These are phyloP conservation scores for Bipolaris zeicola DNA, from an alignment of 2,329 filamentous ascomycete genomes.

Conservation along the genomic window DNA sequence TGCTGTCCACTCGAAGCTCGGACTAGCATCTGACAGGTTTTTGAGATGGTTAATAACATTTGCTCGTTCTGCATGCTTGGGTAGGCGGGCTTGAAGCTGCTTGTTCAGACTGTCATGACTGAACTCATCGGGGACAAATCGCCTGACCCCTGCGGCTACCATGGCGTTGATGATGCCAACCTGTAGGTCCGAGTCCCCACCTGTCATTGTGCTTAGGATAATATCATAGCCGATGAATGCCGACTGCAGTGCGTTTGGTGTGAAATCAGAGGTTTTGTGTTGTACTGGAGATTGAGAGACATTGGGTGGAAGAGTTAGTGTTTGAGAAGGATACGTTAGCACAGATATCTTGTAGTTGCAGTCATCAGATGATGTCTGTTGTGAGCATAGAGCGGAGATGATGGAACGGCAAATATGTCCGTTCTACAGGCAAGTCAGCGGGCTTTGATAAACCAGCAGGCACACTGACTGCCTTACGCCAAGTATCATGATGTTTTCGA, in stretches of 20 bases:
- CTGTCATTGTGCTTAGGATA: conserved; percentile 42
- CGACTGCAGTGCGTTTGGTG: conserved; percentile 33
- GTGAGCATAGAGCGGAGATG: conserved; percentile 27
- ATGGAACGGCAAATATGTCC: conserved; percentile 32
- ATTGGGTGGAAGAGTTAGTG: conserved; percentile 24
- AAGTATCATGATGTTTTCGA: conserved; percentile 32
- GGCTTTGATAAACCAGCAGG: background rate
- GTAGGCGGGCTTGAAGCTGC: conserved; percentile 36
- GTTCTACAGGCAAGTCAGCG: conserved; percentile 28
- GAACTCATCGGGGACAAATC: conserved; percentile 53
- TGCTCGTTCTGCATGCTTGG: conserved; percentile 35
- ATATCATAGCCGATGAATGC: conserved; percentile 48
- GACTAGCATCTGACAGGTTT: conserved; percentile 8
- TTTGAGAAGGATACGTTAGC: conserved; percentile 35
- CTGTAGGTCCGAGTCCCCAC: conserved; percentile 34
- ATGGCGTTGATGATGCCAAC: conserved; percentile 48
- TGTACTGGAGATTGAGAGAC: conserved; percentile 14
- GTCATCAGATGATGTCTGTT: background rate
- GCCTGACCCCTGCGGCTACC: conserved; percentile 47
- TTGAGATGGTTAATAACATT: conserved; percentile 40
- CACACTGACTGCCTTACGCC: conserved; percentile 23
- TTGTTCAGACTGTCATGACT: conserved; percentile 44
- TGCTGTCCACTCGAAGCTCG: conserved; percentile 42
- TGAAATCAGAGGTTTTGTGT: conserved; percentile 39
- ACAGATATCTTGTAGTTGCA: conserved; percentile 25